Evolutionary conservation across 305 asterid species (phyloP).

Genomic region (Plantago lanceolata): DNA sequence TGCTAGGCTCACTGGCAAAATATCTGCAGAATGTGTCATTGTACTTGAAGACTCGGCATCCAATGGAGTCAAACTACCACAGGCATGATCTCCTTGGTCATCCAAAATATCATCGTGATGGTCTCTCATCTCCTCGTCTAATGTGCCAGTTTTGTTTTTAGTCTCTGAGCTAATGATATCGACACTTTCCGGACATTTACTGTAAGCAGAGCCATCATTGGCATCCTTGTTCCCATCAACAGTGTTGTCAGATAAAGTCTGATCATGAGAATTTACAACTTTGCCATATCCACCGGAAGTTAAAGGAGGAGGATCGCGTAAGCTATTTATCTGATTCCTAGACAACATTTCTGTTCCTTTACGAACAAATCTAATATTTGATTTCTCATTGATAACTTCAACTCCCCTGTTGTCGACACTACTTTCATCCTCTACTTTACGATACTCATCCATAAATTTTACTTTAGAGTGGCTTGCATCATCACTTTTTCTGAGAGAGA

Average conservation of each 20-base stretch:
- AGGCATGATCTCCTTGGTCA: constrained; percentile 33
- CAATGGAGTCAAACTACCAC: constrained; percentile 29
- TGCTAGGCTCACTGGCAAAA: constrained; percentile 35
- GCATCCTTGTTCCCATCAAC: constrained; percentile 20
- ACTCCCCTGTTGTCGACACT: constrained; percentile 30
- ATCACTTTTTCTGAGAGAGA: neutral
- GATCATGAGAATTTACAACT: constrained; percentile 33
- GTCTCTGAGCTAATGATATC: constrained; percentile 30
- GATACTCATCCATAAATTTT: constrained; percentile 28
- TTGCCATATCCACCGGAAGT: constrained; percentile 35
- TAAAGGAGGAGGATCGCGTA: constrained; percentile 49
- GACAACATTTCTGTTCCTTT: constrained; percentile 36
- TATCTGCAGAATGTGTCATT: constrained; percentile 27
- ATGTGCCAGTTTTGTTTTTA: constrained; percentile 31
- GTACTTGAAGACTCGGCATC: constrained; percentile 37
- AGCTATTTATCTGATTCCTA: constrained; percentile 30
- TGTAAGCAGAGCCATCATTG: constrained; percentile 21
- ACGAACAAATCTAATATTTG: constrained; percentile 30
- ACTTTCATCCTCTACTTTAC: constrained; percentile 4
- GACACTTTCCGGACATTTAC: constrained; percentile 33
- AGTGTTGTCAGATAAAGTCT: constrained; percentile 32
- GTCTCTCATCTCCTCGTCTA: constrained; percentile 36
- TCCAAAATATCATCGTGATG: constrained; percentile 31
- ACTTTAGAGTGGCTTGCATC: constrained; percentile 28
- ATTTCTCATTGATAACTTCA: constrained; percentile 32